Percentiles rank a stretch among this genome's conserved stretches.
These are phyloP conservation scores for Hypomontagnella monticulosa DNA, from an alignment of 495 filamentous ascomycete genomes.

Conservation along the genomic window DNA sequence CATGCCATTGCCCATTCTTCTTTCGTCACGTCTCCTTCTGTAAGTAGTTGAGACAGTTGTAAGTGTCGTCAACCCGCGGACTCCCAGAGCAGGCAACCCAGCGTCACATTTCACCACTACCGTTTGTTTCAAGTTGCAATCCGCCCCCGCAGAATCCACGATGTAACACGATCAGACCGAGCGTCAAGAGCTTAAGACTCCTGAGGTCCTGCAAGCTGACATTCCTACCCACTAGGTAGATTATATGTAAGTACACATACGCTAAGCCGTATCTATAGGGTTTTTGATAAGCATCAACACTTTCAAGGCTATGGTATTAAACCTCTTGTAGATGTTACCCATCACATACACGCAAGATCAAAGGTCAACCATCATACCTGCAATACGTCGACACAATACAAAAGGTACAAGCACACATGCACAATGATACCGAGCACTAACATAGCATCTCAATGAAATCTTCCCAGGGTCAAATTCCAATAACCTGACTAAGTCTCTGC, in stretches of 20 bases:
- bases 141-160: slow-evolving; percentile 22
- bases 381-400: not conserved
- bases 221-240: no score
- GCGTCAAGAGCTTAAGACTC: slow-evolving; percentile 21
- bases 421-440: no score
- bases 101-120: slow-evolving; percentile 27
- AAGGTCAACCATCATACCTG: not conserved
- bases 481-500: no score
- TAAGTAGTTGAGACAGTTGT: not conserved
- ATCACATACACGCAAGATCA: slow-evolving; percentile 4
- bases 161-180: slow-evolving; percentile 38
- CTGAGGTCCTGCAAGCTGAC: not conserved
- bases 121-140: slow-evolving; percentile 39
- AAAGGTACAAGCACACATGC: no score
- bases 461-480: no score
- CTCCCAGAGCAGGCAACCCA: slow-evolving; percentile 13
- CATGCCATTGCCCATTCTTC: not conserved
- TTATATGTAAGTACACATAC: no score
- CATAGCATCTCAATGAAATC: no score
- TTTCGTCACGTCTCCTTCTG: not conserved
- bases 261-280: no score
- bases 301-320: no score
- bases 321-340: no score
- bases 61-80: slow-evolving; percentile 7
- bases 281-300: no score